Evolutionary conservation across 2,329 filamentous ascomycete species (phyloP), one percentile per base, ranked within the genome.

Genomic region (Trichoderma harzianum): DNA sequence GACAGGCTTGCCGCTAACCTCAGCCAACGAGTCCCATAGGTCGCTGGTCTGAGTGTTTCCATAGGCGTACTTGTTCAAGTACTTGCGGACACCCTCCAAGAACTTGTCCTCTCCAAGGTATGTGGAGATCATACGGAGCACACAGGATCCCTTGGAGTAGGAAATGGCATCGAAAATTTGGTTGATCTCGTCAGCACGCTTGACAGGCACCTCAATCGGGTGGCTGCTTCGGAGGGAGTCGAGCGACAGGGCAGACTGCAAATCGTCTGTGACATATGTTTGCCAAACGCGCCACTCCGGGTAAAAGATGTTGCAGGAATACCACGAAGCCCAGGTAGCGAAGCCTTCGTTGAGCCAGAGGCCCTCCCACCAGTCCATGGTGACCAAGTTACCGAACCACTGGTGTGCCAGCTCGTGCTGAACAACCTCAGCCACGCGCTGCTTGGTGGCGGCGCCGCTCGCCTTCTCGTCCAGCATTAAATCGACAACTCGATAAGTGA

Each of bases 281-380:
- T 98, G 90, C 95, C 95, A 98, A 16, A 98, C 94, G 83, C 97
- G 97, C 95, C 95, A 98, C 82, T 98, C 95, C 10, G 95, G 95
- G 83, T 95, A 98, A 86, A 98, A 98, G 72, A 89, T 88, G 81
- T 98, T 95, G 87, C 94, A 97, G 57, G 93, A 94, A 83, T 96
- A 96, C 80, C 80, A 82, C 5, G 81, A 82, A 69, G 81, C 80
- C 82, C 82, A 82, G 10, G 80, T 82, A 36, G 94, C 94, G 78
- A 97, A 97, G 51, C 94, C 94, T 81, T 97, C 94, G 81, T 98
- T 98, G 69, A 98, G 88, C 95, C 95, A 98, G 8, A 98, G 85
- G 69, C 95, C 95, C 82, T 98, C 94, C 95, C 95, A 98, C 87
- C 97, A 98, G 81, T 97, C 94, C 94, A 98, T 98, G 68, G 95